Conservation (phyloP, 192 early-diverging fungal genomes). For the Thamnidium elegans region DNA sequence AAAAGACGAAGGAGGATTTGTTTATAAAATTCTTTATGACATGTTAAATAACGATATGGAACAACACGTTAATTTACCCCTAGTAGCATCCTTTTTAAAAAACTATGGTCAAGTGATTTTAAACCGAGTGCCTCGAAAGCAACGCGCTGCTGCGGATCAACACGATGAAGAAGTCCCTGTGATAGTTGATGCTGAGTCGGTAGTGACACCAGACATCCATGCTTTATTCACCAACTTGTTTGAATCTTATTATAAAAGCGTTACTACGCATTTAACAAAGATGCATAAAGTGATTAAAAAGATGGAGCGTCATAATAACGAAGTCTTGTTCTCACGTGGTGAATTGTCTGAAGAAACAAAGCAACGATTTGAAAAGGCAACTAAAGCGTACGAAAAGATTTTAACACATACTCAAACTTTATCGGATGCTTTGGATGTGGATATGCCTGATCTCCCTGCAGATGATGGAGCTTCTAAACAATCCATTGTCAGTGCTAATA, state of each 20-base stretch:
- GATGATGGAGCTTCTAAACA: slow-evolving; percentile 56
- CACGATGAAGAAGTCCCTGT: slow-evolving; percentile 24
- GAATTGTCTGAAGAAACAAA: slow-evolving; percentile 77
- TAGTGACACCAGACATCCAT: slow-evolving; percentile 38
- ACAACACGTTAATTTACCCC: slow-evolving; percentile 53
- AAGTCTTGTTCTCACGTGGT: slow-evolving; percentile 77
- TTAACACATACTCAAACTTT: slow-evolving; percentile 54
- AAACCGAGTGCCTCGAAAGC: slow-evolving; percentile 44
- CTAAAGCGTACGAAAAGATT: slow-evolving; percentile 70
- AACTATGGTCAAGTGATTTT: slow-evolving; percentile 53
- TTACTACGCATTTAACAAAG: slow-evolving; percentile 58
- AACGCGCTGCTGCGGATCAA: slow-evolving; percentile 37
- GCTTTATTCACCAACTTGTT: slow-evolving; percentile 48
- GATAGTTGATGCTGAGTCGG: slow-evolving; percentile 15
- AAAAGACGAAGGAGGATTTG: slow-evolving; percentile 42
- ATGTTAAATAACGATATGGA: slow-evolving; percentile 48
- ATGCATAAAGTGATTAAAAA: slow-evolving; percentile 73
- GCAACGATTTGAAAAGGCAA: slow-evolving; percentile 67
- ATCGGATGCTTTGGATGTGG: slow-evolving; percentile 67
- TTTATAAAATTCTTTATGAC: slow-evolving; percentile 49
- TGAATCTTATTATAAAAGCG: slow-evolving; percentile 56
- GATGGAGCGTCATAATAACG: slow-evolving; percentile 73
- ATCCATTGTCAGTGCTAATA: slow-evolving; percentile 38
- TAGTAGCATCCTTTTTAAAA: slow-evolving; percentile 52
- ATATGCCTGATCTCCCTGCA: slow-evolving; percentile 78